These are phyloP conservation scores for Mucor ambiguus DNA, from an alignment of 371 early-diverging fungal genomes.

Conservation along the genomic window DNA sequence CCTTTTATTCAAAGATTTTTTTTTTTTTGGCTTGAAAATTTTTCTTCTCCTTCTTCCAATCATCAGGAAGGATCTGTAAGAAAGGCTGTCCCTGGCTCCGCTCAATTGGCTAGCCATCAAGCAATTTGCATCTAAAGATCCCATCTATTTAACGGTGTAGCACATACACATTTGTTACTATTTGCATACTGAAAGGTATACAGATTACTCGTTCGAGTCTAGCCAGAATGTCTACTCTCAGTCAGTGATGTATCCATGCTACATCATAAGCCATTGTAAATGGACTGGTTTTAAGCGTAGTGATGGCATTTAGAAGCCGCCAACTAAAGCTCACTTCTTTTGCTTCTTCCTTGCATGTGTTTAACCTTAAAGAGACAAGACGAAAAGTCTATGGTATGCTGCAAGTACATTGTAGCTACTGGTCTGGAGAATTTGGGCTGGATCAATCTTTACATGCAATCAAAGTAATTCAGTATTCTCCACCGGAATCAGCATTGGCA, in stretches of 20 bases:
- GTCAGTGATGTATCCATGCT: neutral
- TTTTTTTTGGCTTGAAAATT: constrained; percentile 22
- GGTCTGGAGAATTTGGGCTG: neutral
- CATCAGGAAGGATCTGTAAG: constrained; percentile 10
- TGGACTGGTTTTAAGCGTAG: neutral
- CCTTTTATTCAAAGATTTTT: constrained; percentile 12
- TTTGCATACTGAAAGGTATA: neutral
- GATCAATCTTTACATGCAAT: neutral
- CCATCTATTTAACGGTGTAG: constrained; percentile 5
- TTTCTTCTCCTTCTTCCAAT: constrained; percentile 19
- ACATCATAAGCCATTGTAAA: neutral
- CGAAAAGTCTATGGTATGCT: neutral
- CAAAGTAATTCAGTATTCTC: neutral
- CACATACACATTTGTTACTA: neutral
- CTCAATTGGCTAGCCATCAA: neutral
- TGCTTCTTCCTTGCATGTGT: neutral
- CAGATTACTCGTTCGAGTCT: neutral
- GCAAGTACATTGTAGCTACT: neutral
- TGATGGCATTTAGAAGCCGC: neutral
- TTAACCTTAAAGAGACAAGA: neutral
- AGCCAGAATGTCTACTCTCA: neutral
- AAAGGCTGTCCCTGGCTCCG: constrained; percentile 22
- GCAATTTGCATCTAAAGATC: constrained; percentile 6
- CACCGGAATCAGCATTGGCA: neutral
- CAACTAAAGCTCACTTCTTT: neutral